A percentile compares a stretch with the other conserved stretches of the same genome.
Evolutionary conservation across 768 basidiomycete species (phyloP).

Genomic region (Crassisporium funariophilum): DNA sequence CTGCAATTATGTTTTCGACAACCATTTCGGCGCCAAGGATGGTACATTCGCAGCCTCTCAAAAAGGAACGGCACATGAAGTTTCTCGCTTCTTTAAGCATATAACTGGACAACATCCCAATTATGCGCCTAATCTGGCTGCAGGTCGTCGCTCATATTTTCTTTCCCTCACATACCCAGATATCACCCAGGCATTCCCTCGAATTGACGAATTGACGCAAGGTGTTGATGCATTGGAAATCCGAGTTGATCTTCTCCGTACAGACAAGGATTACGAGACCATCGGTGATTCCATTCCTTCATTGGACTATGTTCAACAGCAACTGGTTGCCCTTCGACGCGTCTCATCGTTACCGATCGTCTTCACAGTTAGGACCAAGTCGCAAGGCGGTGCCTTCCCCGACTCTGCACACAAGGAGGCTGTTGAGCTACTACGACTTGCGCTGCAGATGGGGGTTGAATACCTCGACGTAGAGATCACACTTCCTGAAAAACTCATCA

Average conservation of each 20-base stretch:
- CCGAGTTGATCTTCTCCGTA: constrained; percentile 87
- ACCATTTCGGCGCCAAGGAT: constrained; percentile 50
- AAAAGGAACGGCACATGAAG: constrained; percentile 57
- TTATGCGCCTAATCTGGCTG: constrained; percentile 51
- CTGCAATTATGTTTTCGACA: constrained; percentile 81
- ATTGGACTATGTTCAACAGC: constrained; percentile 71
- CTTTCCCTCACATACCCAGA: constrained; percentile 92
- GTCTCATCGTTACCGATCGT: constrained; percentile 83
- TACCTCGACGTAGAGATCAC: constrained; percentile 92
- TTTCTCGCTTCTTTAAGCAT: constrained; percentile 86
- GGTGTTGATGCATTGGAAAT: constrained; percentile 94
- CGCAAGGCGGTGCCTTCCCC: constrained; percentile 92
- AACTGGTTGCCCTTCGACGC: constrained; percentile 78
- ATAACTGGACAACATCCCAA: constrained; percentile 76
- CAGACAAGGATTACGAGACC: constrained; percentile 44
- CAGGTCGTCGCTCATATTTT: constrained; percentile 82
- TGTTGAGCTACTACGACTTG: constrained; percentile 75
- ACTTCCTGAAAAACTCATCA: constrained; percentile 64
- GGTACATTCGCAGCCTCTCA: constrained; percentile 17
- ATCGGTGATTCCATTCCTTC: constrained; percentile 63
- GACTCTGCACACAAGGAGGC: constrained; percentile 73
- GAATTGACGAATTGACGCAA: constrained; percentile 71
- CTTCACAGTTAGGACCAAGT: constrained; percentile 85
- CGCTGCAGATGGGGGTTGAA: constrained; percentile 82
- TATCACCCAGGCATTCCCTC: constrained; percentile 63